Evolutionary conservation across 306 rosid genomes (phyloP).

Genomic region (Spatholobus suberectus): DNA sequence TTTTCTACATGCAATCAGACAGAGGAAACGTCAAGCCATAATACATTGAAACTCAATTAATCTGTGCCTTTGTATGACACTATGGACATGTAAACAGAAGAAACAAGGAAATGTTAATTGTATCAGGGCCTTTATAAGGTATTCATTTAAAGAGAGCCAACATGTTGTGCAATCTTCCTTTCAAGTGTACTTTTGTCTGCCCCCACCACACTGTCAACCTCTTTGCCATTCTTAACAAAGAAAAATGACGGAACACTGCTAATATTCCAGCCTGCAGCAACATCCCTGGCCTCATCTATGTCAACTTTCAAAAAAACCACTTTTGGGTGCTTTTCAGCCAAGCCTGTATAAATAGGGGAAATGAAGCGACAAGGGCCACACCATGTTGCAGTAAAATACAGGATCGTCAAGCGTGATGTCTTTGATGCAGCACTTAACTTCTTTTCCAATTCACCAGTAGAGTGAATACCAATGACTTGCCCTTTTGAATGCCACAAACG

Average conservation of each 20-base stretch:
- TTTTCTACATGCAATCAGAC: background rate
- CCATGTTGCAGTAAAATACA: slow-evolving; percentile 93
- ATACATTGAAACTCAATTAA: slow-evolving; percentile 31
- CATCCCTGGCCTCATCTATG: slow-evolving; percentile 77
- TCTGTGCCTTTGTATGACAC: slow-evolving; percentile 12
- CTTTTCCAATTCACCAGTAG: slow-evolving; percentile 60
- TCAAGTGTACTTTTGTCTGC: slow-evolving; percentile 70
- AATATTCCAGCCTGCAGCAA: slow-evolving; percentile 71
- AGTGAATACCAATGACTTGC: slow-evolving; percentile 70
- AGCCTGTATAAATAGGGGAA: slow-evolving; percentile 70
- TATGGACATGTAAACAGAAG: slow-evolving; percentile 27
- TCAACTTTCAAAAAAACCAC: slow-evolving; percentile 75
- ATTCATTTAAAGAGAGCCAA: slow-evolving; percentile 49
- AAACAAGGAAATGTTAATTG: background rate
- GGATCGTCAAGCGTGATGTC: slow-evolving; percentile 67
- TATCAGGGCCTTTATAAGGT: slow-evolving; percentile 19
- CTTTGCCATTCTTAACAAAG: slow-evolving; percentile 69
- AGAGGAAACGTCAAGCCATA: slow-evolving; percentile 27
- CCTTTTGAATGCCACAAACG: slow-evolving; percentile 51
- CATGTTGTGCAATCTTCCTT: slow-evolving; percentile 68
- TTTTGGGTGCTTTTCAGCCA: slow-evolving; percentile 77
- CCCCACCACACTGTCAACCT: slow-evolving; percentile 73
- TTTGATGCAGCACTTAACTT: slow-evolving; percentile 75
- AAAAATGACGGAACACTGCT: slow-evolving; percentile 81
- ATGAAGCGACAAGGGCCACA: slow-evolving; percentile 89